Base-by-base conservation (phyloP, 257 asterid genomes). In the Echites panduratus region DNA sequence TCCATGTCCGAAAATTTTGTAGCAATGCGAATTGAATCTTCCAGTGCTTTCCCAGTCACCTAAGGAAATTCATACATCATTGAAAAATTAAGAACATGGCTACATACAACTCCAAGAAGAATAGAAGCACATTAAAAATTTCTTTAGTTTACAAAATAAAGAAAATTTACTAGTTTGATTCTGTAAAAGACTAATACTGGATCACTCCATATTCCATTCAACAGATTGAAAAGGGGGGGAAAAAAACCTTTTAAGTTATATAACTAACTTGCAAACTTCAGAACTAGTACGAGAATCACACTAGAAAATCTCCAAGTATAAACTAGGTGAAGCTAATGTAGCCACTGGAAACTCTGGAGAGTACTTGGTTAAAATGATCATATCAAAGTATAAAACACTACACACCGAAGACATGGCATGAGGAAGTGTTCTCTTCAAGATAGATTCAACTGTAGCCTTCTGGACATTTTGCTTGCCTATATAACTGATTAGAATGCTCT, bases 401-500 rank as follows among this genome's bases (percentile, higher is more conserved):
- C 84, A 29, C 71, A 94, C 97, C 79, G 95, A 88, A 72, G 96
- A 82, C 95, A 94, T 84, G 76, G 97, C 99, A 80, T 91, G 99
- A 43, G 97, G 97, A 82, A 94, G 97, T 44, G 98, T 94, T 88
- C 97, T 88, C 89, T 91, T 89, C 83, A 93, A 79, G 81, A 93
- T 88, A 72, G 96, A 86, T 79, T 93, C 98, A 44, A 93, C 86
- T 24, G 87, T 84, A 45, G 98, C 96, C 80, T 79, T 86, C 83
- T 83, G 93, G 75, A 88, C 82, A 78, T 73, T 73, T 50, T 87
- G 85, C 82, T 87, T 86, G 77, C 98, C 97, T n/a, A 88, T 79
- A 63, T 74, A 81, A 73, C 84, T 68, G 65, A 91, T 22, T 73
- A 93, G 96, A 75, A 91, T 88, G 74, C 78, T 84, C 82, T 91